Conservation (phyloP, 1,284 basidiomycete genomes). For the Stereum hirsutum region DNA sequence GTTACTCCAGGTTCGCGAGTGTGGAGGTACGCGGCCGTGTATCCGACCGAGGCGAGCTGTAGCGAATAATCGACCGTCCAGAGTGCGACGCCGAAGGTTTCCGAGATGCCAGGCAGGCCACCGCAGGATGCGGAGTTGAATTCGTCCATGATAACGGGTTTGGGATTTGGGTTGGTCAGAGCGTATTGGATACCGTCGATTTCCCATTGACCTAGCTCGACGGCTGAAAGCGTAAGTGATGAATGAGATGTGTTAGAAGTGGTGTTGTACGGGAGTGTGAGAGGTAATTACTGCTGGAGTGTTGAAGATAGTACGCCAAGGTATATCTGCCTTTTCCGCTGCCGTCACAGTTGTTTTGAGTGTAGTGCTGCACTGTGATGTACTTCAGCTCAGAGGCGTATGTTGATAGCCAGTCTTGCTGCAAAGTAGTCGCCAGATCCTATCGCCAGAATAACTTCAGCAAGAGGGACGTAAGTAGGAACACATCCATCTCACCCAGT, state of each 20-base stretch:
- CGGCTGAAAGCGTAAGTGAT: neutral
- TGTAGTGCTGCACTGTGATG: neutral
- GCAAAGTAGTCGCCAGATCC: neutral
- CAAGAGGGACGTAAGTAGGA: neutral
- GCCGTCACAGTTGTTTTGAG: constrained; percentile 1
- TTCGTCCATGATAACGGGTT: constrained; percentile 61
- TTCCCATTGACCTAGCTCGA: neutral
- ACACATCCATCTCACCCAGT: constrained; percentile 26
- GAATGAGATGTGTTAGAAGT: neutral
- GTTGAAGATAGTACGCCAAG: neutral
- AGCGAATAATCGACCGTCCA: constrained; percentile 33
- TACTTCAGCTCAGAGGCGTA: neutral
- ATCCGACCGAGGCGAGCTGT: constrained; percentile 18
- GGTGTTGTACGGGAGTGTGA: neutral
- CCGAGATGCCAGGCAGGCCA: constrained; percentile 68
- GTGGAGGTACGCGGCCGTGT: constrained; percentile 12
- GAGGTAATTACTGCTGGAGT: neutral
- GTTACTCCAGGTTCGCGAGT: constrained; percentile 10
- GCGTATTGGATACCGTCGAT: no score
- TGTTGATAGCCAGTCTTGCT: neutral
- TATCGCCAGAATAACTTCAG: neutral
- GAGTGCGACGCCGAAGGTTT: constrained; percentile 43
- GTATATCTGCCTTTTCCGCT: neutral
- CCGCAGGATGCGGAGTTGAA: constrained; percentile 79
- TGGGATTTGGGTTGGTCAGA: constrained; percentile 10